Base-by-base conservation (phyloP, 2,329 filamentous ascomycete species). In the Monosporascus ibericus region DNA sequence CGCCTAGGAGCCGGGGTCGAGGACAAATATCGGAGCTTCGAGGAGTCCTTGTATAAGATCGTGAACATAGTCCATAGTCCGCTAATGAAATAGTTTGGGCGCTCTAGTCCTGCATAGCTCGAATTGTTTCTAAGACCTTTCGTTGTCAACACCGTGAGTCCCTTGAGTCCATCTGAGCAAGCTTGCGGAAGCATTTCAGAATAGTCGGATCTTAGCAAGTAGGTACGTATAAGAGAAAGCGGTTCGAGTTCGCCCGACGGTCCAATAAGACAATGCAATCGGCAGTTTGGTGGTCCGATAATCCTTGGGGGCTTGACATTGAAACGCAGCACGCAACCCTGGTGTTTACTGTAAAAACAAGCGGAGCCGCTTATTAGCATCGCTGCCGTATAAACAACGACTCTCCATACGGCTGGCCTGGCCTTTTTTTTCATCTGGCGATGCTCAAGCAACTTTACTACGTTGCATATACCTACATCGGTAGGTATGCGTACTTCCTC, bases 1-100 rank as follows among this genome's bases (percentile, higher is more conserved):
- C 7, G 40, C n/a, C 14, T 5, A n/a, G 22, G 42, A 40, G 44
- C 55, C 50, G 46, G 52, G 55, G 48, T 51, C 18, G 24, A 27
- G 22, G 24, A 46, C 42, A 24, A 46, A 46, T 3, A 46, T 30
- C 42, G 24, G 42, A 46, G 38, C 5, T 34, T 34, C 30, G 30
- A 34, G 30, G 9, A 27, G 30, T 34, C 30, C 9, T 30, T 5
- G 9, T 34, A 34, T 18, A 40, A 20, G 6, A n/a, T 40, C 9
- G 17, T 40, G 17, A 20, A 40, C 7, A 18, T 39, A 14, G 17
- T 40, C 38, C 17, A 17, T 8, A 40, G 38, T 34, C 30, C 9
- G 30, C 30, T 34, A 3, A 34, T 34, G 30, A 34, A 34, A 34
- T 14, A 11, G 30, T 11, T 34, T 34, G 30, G 14, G 11, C 27